Evolutionary conservation across 352 stramenopile species (phyloP).

Genomic region (Phytophthora nicotianae): DNA sequence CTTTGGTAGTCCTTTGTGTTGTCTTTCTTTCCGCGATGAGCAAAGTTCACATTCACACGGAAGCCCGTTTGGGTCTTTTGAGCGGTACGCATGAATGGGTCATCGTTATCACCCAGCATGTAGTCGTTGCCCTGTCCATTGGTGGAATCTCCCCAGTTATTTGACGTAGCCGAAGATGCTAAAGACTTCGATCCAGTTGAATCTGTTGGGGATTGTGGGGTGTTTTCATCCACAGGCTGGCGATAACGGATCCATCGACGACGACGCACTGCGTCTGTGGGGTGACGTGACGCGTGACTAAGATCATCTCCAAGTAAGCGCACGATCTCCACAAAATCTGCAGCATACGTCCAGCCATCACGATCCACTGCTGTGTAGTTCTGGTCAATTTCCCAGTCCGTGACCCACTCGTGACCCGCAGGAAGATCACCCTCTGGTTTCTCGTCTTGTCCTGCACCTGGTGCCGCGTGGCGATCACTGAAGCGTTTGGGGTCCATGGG

Average conservation of each 20-base stretch:
- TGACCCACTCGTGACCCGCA: conserved; percentile 78
- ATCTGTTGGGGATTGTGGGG: conserved; percentile 55
- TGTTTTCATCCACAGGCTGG: conserved; percentile 51
- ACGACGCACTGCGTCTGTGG: conserved; percentile 74
- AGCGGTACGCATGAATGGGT: conserved; percentile 86
- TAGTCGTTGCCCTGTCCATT: conserved; percentile 41
- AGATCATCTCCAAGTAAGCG: conserved; percentile 79
- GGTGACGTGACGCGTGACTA: conserved; percentile 83
- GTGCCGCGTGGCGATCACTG: conserved; percentile 62
- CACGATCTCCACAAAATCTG: conserved; percentile 81
- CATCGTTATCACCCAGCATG: conserved; percentile 69
- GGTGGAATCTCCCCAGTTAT: conserved; percentile 58
- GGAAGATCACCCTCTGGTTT: conserved; percentile 70
- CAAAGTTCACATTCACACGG: conserved; percentile 86
- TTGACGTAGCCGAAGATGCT: conserved; percentile 42
- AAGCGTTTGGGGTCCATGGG: conserved; percentile 74
- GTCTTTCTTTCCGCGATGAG: conserved; percentile 81
- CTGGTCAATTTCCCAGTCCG: conserved; percentile 83
- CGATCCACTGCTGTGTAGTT: conserved; percentile 83
- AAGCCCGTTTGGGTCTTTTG: conserved; percentile 89
- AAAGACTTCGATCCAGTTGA: conserved; percentile 48
- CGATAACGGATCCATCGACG: conserved; percentile 84
- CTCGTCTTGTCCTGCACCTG: conserved; percentile 63
- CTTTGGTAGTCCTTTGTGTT: conserved; percentile 91
- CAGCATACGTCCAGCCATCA: conserved; percentile 85